These are phyloP conservation scores for button mushroom (Agaricus bisporus) DNA, from an alignment of 768 basidiomycete species.

Conservation along the genomic window DNA sequence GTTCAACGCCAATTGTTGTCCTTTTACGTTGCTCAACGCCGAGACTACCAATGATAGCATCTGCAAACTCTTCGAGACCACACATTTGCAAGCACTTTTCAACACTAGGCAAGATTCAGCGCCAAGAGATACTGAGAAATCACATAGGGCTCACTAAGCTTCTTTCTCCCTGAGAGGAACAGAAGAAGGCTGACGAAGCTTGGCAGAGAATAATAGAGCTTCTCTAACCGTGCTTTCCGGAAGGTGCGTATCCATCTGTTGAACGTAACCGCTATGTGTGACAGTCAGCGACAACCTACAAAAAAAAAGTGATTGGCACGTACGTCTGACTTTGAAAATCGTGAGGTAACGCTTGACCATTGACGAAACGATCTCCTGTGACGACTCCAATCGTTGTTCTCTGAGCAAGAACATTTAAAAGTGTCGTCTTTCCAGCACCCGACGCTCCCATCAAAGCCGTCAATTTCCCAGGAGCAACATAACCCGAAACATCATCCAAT, in stretches of 20 bases:
- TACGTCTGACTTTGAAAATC: conserved; percentile 63
- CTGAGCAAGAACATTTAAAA: conserved; percentile 51
- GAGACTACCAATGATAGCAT: conserved; percentile 60
- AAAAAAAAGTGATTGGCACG: conserved; percentile 6
- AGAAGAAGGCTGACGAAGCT: conserved; percentile 65
- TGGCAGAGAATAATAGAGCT: conserved; percentile 77
- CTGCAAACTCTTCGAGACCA: conserved; percentile 54
- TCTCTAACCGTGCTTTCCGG: conserved; percentile 77
- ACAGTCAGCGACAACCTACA: background rate
- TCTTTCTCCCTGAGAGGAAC: conserved; percentile 70
- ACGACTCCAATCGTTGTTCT: conserved; percentile 43
- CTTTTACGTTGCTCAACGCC: conserved; percentile 74
- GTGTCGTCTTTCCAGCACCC: conserved; percentile 51
- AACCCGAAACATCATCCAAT: conserved; percentile 71
- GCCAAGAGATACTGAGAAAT: background rate
- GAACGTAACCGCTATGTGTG: conserved; percentile 56
- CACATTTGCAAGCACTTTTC: conserved; percentile 54
- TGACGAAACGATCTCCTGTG: conserved; percentile 47
- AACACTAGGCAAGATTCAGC: conserved; percentile 22
- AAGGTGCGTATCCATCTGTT: conserved; percentile 81
- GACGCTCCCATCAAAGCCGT: conserved; percentile 72
- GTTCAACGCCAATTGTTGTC: conserved; percentile 82
- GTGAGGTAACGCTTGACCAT: conserved; percentile 43
- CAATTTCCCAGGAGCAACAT: conserved; percentile 75
- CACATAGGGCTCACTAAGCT: conserved; percentile 52